phyloP scores from a whole-genome alignment of 345 rosid species.

The Pugionium dolabratum region DNA sequence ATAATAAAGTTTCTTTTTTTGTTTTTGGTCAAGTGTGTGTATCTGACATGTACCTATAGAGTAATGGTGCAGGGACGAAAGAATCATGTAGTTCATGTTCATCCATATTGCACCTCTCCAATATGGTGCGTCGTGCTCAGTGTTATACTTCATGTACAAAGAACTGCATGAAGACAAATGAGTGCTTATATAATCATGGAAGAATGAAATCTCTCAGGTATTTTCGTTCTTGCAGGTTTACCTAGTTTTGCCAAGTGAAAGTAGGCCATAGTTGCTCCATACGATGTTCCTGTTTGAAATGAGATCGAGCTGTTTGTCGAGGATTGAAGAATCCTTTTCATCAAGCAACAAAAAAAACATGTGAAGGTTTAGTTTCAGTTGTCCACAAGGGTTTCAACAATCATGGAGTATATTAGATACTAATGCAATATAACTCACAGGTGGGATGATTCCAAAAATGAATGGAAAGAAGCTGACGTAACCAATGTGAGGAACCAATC shows the following conservation, averaged over 20 bases:
- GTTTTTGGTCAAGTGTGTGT: not conserved
- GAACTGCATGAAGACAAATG: constrained; percentile 47
- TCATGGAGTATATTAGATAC: not conserved
- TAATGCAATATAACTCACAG: constrained; percentile 56
- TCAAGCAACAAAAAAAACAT: constrained; percentile 9
- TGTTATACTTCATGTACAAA: constrained; percentile 85
- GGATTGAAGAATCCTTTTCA: constrained; percentile 70
- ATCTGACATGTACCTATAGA: constrained; percentile 52
- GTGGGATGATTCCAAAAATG: constrained; percentile 76
- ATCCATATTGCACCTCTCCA: constrained; percentile 98
- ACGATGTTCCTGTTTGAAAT: constrained; percentile 65
- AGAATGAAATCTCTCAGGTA: not conserved
- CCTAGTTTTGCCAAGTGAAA: constrained; percentile 94
- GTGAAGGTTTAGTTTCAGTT: constrained; percentile 12
- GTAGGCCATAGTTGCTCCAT: constrained; percentile 88
- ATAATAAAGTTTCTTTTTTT: not conserved
- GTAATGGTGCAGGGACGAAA: constrained; percentile 82
- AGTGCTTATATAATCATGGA: not conserved
- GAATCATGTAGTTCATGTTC: constrained; percentile 90
- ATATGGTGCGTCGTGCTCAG: constrained; percentile 87
- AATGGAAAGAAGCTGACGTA: constrained; percentile 95
- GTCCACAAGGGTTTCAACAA: not conserved
- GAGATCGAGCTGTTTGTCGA: constrained; percentile 83
- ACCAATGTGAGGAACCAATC: constrained; percentile 89
- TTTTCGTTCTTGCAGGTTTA: constrained; percentile 31